Percentiles rank a stretch among this genome's conserved stretches.
phyloP scores from a whole-genome alignment of 352 stramenopile species.

The Hyaloperonospora arabidopsidis region DNA sequence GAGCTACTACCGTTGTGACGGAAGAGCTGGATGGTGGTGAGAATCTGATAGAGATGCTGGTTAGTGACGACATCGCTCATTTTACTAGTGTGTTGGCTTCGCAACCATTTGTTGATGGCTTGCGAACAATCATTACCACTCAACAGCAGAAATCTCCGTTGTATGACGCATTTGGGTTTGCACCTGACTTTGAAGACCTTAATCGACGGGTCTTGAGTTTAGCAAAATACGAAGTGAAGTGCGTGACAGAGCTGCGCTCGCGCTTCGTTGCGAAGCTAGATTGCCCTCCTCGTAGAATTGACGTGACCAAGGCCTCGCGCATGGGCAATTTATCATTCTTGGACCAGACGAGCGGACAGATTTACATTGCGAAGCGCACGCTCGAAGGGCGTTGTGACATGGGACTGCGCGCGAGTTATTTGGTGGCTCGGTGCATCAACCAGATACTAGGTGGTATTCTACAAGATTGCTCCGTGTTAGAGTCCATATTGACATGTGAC shows the following conservation, averaged over 20 bases:
- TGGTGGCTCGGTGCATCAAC: slow-evolving; percentile 62
- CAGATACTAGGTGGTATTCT: slow-evolving; percentile 54
- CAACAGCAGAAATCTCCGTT: slow-evolving; percentile 46
- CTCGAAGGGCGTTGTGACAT: slow-evolving; percentile 24
- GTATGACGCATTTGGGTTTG: slow-evolving; percentile 38
- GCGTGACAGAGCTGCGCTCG: slow-evolving; percentile 43
- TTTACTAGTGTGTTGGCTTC: slow-evolving; percentile 47
- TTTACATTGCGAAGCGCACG: slow-evolving; percentile 50
- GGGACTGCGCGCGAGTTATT: slow-evolving; percentile 41
- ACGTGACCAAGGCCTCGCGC: slow-evolving; percentile 54
- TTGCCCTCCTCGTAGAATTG: slow-evolving; percentile 35
- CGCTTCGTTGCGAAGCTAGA: slow-evolving; percentile 57
- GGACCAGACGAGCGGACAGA: slow-evolving; percentile 26
- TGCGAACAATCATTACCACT: slow-evolving; percentile 62
- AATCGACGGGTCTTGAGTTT: slow-evolving; percentile 49
- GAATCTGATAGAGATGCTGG: slow-evolving; percentile 13
- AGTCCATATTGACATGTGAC: slow-evolving; percentile 58
- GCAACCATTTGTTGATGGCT: slow-evolving; percentile 44
- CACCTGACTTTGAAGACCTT: slow-evolving; percentile 58
- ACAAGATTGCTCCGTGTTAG: slow-evolving; percentile 52
- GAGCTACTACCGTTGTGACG: slow-evolving; percentile 49
- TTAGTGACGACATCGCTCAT: slow-evolving; percentile 35
- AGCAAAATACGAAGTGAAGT: slow-evolving; percentile 38
- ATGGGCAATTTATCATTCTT: slow-evolving; percentile 57
- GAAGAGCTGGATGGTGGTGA: slow-evolving; percentile 42